A percentile compares a stretch with the other conserved stretches of the same genome.
Conservation (phyloP, 192 early-diverging fungal genomes). For the Coemansia aciculifera region DNA sequence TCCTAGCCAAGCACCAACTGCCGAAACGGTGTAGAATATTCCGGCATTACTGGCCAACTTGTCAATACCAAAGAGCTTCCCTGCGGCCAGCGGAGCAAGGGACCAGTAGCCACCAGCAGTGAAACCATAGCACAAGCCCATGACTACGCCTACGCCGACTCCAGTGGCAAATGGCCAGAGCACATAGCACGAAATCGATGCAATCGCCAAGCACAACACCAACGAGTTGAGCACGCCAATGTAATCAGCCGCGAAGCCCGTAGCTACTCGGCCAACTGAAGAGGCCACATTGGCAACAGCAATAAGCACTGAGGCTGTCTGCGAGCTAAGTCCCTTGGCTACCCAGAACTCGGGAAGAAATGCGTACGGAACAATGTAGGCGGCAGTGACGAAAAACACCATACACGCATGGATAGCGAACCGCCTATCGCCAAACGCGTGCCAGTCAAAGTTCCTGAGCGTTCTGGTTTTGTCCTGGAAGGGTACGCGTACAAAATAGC, state of each 20-base stretch:
- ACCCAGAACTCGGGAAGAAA: conserved; percentile 48
- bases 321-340: conserved; percentile 28
- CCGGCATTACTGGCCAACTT: conserved; percentile 44
- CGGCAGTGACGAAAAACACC: conserved; percentile 49
- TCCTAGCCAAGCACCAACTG: conserved; percentile 45
- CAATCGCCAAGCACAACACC: conserved; percentile 18
- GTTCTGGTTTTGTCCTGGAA: conserved; percentile 26
- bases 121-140: conserved; percentile 39
- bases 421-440: conserved; percentile 27
- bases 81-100: conserved; percentile 40
- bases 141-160: conserved; percentile 35
- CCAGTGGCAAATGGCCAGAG: conserved; percentile 49
- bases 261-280: conserved; percentile 34
- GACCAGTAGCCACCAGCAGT: conserved; percentile 49
- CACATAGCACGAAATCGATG: conserved; percentile 23
- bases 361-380: conserved; percentile 47
- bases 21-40: conserved; percentile 41
- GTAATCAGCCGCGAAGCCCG: conserved; percentile 39
- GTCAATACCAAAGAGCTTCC: conserved; percentile 42
- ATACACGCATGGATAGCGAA: conserved; percentile 40
- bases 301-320: conserved; percentile 44
- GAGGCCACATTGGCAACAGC: conserved; percentile 49
- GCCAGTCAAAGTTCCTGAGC: conserved; percentile 40
- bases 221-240: conserved; percentile 48
- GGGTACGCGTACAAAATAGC: conserved; percentile 38